phyloP scores from a whole-genome alignment of 305 asterid genomes.

The Solanum chacoense region DNA sequence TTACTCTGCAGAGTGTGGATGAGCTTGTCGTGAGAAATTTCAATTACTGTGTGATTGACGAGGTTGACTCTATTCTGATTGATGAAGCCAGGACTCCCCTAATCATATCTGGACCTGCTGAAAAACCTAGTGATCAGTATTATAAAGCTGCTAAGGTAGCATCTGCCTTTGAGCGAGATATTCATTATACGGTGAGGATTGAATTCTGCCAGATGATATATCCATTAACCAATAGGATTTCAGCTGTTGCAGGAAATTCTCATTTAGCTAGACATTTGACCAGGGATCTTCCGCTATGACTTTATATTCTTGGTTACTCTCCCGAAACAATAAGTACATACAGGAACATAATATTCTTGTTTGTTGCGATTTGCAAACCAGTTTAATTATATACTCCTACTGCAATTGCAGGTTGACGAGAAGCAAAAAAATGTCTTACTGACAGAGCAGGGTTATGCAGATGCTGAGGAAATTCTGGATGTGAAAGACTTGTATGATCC shows the following conservation, averaged over 20 bases:
- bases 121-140: constrained; percentile 90
- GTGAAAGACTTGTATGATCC: constrained; percentile 97
- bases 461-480: constrained; percentile 90
- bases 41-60: constrained; percentile 92
- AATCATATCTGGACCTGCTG: constrained; percentile 96
- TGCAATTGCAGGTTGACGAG: constrained; percentile 79
- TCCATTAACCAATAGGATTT: background rate
- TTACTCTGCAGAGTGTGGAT: constrained; percentile 68
- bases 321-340: background rate
- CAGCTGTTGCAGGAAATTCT: background rate
- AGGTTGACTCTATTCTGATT: constrained; percentile 94
- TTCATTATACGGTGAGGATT: constrained; percentile 83
- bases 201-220: background rate
- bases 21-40: constrained; percentile 92
- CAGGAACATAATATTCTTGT: background rate
- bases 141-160: constrained; percentile 97
- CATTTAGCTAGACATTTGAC: background rate
- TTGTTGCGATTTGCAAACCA: background rate
- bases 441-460: constrained; percentile 95
- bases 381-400: background rate
- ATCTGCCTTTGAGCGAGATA: constrained; percentile 72
- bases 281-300: background rate
- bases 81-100: constrained; percentile 99
- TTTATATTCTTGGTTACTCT: background rate
- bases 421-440: constrained; percentile 81